These are phyloP conservation scores for Dalbergia cochinchinensis DNA, from an alignment of 306 rosid genomes.

Conservation along the genomic window DNA sequence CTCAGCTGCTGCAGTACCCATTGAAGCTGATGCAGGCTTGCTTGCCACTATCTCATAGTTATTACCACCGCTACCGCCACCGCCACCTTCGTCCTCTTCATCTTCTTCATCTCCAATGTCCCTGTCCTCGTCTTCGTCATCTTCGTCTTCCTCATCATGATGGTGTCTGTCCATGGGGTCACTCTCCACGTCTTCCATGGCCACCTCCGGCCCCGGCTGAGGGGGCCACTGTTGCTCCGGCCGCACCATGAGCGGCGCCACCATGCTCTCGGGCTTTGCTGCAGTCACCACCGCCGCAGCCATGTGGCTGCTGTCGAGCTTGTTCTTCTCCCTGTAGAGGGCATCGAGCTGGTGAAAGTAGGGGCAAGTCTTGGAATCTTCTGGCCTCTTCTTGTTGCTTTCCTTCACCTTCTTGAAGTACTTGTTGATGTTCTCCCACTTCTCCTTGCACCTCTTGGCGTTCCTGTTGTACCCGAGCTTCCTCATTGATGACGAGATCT, in stretches of 20 bases:
- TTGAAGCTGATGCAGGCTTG: conserved; percentile 53
- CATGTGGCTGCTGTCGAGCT: conserved; percentile 18
- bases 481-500: conserved; percentile 75
- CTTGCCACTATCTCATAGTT: conserved; percentile 73
- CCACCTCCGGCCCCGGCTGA: conserved; percentile 39
- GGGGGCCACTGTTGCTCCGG: conserved; percentile 99
- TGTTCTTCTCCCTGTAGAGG: conserved; percentile 66
- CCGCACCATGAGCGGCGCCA: conserved; percentile 77
- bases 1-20: conserved; percentile 46
- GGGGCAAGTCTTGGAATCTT: conserved; percentile 95
- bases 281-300: not conserved
- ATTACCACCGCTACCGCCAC: conserved; percentile 47
- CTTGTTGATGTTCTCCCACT: conserved; percentile 99
- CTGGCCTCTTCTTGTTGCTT: conserved; percentile 77
- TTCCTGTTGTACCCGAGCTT: conserved; percentile 75
- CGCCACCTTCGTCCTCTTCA: conserved; percentile 54
- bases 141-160: conserved; percentile 50
- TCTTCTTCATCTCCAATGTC: conserved; percentile 40
- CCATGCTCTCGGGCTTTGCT: conserved; percentile 49
- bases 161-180: conserved; percentile 37
- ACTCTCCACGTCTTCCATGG: conserved; percentile 45
- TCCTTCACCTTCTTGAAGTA: conserved; percentile 97
- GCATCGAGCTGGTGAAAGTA: conserved; percentile 83
- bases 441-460: conserved; percentile 92
- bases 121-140: conserved; percentile 48